Evolutionary conservation across 179 eudicot genomes (phyloP).

Genomic region (Beta corolliflora): DNA sequence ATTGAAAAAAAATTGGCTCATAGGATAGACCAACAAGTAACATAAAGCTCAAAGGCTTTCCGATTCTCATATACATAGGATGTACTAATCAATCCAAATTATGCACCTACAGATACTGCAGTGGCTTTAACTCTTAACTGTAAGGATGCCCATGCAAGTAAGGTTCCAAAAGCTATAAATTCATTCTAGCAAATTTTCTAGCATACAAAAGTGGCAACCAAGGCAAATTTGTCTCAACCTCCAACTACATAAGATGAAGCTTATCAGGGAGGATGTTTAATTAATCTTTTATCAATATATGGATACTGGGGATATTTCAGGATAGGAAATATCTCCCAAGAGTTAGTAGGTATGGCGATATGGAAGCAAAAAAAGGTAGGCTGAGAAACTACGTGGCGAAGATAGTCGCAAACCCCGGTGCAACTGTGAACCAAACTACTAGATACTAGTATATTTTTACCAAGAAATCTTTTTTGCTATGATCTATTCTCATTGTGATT

Average conservation of each 20-base stretch:
- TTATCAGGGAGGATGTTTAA: too few relatives aligned
- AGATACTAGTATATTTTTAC: background rate
- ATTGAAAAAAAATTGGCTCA: background rate
- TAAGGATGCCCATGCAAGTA: background rate
- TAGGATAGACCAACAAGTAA: background rate
- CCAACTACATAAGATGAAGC: too few relatives aligned
- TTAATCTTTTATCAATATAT: too few relatives aligned
- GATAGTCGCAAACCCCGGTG: background rate
- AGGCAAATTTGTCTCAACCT: too few relatives aligned
- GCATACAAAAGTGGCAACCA: background rate
- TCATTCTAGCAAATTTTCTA: background rate
- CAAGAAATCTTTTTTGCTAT: background rate
- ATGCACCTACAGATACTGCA: background rate
- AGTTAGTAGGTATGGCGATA: too few relatives aligned
- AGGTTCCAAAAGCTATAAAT: background rate
- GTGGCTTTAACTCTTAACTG: background rate
- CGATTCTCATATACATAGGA: background rate
- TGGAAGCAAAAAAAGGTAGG: background rate
- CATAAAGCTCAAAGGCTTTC: background rate
- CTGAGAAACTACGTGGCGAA: background rate
- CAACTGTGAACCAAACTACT: background rate
- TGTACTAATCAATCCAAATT: background rate
- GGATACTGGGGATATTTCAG: too few relatives aligned
- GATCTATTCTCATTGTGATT: background rate
- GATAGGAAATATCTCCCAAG: too few relatives aligned